Evolutionary conservation across 768 basidiomycete species (phyloP).

Genomic region (Porpolomopsis calyptriformis): DNA sequence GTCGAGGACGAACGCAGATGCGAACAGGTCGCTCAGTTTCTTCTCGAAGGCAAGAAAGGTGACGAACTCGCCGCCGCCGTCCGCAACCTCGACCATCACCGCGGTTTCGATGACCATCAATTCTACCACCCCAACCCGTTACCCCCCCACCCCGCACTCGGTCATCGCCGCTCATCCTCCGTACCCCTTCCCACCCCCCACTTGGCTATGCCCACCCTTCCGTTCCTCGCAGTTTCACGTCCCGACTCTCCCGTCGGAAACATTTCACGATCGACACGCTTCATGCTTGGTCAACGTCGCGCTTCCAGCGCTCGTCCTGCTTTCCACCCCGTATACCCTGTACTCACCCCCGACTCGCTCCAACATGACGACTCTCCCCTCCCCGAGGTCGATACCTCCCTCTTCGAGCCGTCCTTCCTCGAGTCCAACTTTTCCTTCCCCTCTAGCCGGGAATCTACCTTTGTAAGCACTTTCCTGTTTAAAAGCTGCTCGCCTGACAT

Average conservation of each 20-base stretch:
- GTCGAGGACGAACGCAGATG: conserved; percentile 56
- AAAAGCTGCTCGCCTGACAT: background rate
- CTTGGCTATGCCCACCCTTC: conserved; percentile 34
- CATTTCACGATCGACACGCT: conserved; percentile 34
- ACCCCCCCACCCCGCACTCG: conserved; percentile 19
- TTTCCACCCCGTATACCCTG: conserved; percentile 27
- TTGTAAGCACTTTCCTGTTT: background rate
- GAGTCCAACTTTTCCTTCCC: conserved; percentile 9
- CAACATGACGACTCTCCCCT: conserved; percentile 37
- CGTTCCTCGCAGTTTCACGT: conserved; percentile 34
- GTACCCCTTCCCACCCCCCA: conserved; percentile 42
- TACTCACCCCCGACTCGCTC: conserved; percentile 16
- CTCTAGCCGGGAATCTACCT: background rate
- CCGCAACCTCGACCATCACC: conserved; percentile 36
- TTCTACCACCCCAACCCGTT: conserved; percentile 4
- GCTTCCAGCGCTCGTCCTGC: conserved; percentile 39
- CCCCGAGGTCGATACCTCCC: conserved; percentile 36
- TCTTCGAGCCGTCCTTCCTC: conserved; percentile 37
- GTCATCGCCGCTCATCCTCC: conserved; percentile 48
- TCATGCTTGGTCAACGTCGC: conserved; percentile 35
- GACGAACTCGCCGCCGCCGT: conserved; percentile 55
- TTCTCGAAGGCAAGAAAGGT: conserved; percentile 62
- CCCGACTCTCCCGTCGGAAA: conserved; percentile 34
- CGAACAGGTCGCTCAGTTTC: conserved; percentile 52
- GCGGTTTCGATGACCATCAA: conserved; percentile 8